These are phyloP conservation scores for Neofusicoccum laricinum DNA, from an alignment of 2,329 filamentous ascomycete genomes.

Conservation along the genomic window DNA sequence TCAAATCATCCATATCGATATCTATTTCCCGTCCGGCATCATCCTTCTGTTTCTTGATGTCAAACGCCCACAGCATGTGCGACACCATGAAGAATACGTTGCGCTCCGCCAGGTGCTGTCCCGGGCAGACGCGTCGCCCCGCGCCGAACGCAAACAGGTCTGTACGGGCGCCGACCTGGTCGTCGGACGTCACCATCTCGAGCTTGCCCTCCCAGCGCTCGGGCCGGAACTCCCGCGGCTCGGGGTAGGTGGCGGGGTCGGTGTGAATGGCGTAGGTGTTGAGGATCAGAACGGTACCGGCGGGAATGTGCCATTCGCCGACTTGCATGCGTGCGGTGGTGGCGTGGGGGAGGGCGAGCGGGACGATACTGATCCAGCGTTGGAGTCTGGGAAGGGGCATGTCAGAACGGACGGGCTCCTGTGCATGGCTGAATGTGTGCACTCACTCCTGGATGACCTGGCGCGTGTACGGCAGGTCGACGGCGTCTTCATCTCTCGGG, in stretches of 20 bases:
- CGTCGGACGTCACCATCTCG: conserved; percentile 19
- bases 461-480: conserved; percentile 13
- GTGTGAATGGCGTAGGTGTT: conserved; percentile 35
- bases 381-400: not conserved
- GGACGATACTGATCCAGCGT: not conserved
- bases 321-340: conserved; percentile 32
- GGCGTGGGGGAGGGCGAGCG: conserved; percentile 35
- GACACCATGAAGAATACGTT: conserved; percentile 30
- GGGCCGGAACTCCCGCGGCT: conserved; percentile 12
- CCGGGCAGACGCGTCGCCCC: conserved; percentile 37
- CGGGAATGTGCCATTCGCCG: conserved; percentile 37
- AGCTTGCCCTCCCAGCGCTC: conserved; percentile 23
- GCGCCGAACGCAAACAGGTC: conserved; percentile 38
- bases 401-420: conserved; percentile 18
- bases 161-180: conserved; percentile 20
- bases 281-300: conserved; percentile 37
- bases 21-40: not conserved
- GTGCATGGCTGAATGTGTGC: no score
- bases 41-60: conserved; percentile 19
- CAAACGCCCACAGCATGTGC: conserved; percentile 34
- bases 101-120: conserved; percentile 36
- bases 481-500: conserved; percentile 18
- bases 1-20: conserved; percentile 20
- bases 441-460: conserved; percentile 19
- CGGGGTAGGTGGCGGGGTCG: conserved; percentile 21